These are phyloP conservation scores for Starmerella apis DNA, from an alignment of 805 yeast genomes.

Conservation along the genomic window DNA sequence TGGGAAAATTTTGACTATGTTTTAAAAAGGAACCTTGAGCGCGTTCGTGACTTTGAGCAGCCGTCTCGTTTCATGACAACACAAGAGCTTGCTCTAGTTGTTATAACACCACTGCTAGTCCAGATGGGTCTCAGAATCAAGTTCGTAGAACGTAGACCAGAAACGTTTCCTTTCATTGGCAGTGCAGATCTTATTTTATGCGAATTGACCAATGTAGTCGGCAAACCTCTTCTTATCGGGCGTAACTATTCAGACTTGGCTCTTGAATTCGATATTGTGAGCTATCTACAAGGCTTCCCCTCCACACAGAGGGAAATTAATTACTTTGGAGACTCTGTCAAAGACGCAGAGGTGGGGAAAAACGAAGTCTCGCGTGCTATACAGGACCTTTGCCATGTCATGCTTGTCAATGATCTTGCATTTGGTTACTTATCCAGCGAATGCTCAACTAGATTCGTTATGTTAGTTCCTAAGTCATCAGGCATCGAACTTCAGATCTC, in stretches of 20 bases:
- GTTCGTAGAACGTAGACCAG: not conserved
- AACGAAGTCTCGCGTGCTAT: conserved; percentile 5
- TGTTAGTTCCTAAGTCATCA: not conserved
- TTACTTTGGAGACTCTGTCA: not conserved
- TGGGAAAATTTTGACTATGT: not conserved
- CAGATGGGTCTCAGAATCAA: not conserved
- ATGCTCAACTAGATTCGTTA: conserved; percentile 18
- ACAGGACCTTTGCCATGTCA: conserved; percentile 15
- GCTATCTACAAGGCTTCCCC: not conserved
- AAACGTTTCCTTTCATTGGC: not conserved
- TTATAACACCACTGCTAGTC: not conserved
- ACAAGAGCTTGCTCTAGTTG: not conserved
- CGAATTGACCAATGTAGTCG: not conserved
- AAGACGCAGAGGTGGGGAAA: not conserved
- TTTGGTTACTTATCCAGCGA: conserved; percentile 24
- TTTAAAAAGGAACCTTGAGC: not conserved
- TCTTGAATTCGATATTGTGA: not conserved
- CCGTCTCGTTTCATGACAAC: conserved; percentile 6
- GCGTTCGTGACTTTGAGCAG: not conserved
- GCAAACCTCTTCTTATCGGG: not conserved
- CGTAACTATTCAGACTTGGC: not conserved
- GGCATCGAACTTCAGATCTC: conserved; percentile 16
- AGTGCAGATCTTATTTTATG: not conserved
- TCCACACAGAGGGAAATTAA: not conserved
- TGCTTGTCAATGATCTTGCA: conserved; percentile 22